Evolutionary conservation across 495 filamentous ascomycete genomes (phyloP).

Genomic region (Cairneyella variabilis): DNA sequence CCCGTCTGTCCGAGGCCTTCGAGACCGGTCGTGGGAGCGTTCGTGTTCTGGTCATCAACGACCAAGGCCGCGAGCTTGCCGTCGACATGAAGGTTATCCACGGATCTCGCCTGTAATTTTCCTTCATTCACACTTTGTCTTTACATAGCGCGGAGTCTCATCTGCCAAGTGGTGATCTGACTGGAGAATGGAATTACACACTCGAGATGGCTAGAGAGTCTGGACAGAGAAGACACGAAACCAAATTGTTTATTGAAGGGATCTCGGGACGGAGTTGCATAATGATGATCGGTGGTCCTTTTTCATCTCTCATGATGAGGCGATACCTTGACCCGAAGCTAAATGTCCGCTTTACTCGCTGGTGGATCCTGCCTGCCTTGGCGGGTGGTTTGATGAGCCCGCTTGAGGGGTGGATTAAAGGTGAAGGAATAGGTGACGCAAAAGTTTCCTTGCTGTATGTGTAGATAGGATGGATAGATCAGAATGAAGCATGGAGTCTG

Average conservation of each 20-base stretch:
- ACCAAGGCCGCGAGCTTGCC: conserved; percentile 88
- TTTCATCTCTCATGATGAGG: too few relatives aligned
- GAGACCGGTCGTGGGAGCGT: conserved; percentile 89
- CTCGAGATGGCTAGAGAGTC: conserved; percentile 16
- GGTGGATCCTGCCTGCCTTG: conserved; percentile 8
- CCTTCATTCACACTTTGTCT: conserved; percentile 7
- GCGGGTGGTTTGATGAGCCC: conserved; percentile 16
- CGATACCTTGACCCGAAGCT: too few relatives aligned
- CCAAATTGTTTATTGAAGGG: conserved; percentile 13
- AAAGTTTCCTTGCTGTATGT: conserved; percentile 5
- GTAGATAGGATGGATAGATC: conserved; percentile 16
- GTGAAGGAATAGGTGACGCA: background rate
- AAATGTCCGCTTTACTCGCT: conserved; percentile 17
- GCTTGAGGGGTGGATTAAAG: conserved; percentile 15
- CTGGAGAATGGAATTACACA: conserved; percentile 11
- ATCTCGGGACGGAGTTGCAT: conserved; percentile 15
- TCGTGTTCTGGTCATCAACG: conserved; percentile 92
- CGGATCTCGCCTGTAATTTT: conserved; percentile 50
- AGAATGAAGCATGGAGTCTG: background rate
- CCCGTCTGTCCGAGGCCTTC: conserved; percentile 79
- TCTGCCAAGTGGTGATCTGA: conserved; percentile 15
- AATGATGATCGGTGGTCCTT: conserved; percentile 22
- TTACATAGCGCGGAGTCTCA: conserved; percentile 22
- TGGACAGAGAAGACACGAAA: background rate
- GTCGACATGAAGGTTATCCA: conserved; percentile 99